Conservation (phyloP, 73 alveolate species). For the Tetrahymena borealis region DNA sequence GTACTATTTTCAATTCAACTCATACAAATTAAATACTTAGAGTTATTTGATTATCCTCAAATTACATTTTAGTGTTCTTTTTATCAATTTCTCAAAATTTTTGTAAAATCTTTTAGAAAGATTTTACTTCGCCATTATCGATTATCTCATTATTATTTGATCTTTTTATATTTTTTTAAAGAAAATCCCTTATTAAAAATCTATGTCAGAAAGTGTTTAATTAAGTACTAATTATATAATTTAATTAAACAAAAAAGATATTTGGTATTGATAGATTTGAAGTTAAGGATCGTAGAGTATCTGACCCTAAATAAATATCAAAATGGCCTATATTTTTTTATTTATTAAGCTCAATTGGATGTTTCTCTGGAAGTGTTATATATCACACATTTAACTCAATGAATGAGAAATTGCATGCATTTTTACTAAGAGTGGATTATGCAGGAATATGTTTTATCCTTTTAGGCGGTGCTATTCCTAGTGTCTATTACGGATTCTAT, state of each 20-base stretch:
- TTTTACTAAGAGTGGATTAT: slow-evolving; percentile 78
- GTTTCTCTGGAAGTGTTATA: slow-evolving; percentile 52
- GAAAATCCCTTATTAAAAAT: no score
- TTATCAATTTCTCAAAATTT: no score
- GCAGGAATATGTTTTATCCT: slow-evolving; percentile 81
- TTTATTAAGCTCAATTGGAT: slow-evolving; percentile 58
- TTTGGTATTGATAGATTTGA: background rate
- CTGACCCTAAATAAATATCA: background rate
- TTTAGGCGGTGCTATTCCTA: slow-evolving; percentile 79
- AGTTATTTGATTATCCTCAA: no score
- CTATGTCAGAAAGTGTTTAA: background rate
- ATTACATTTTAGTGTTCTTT: no score
- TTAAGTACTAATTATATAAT: background rate
- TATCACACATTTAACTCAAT: slow-evolving; percentile 65
- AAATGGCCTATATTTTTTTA: slow-evolving; percentile 61
- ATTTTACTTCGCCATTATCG: no score
- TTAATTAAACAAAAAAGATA: background rate
- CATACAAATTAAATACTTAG: no score
- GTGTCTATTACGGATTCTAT: slow-evolving; percentile 67
- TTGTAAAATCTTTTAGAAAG: no score
- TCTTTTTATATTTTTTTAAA: no score
- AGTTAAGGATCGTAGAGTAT: background rate
- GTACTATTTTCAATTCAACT: no score
- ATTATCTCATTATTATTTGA: no score
- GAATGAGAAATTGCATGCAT: slow-evolving; percentile 41